Base-by-base conservation (phyloP, 163 green algal species). In the Chloromonas sp. region DNA sequence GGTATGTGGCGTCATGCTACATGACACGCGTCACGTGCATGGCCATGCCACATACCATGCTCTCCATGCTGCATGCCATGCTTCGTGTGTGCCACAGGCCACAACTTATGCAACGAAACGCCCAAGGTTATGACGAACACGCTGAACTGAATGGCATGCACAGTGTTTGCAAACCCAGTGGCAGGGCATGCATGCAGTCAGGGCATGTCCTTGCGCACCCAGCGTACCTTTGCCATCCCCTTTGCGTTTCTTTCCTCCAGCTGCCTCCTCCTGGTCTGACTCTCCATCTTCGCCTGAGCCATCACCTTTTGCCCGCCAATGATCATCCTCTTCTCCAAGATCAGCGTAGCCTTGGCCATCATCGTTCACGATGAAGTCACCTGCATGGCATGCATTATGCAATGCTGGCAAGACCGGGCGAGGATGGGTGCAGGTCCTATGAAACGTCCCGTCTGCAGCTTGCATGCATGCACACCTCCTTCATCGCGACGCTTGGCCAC, bases 321-420 rank as follows among this genome's bases (percentile, higher is more conserved):
- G 97, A 71, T 97, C 93, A 15, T 97, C 93, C 86, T 98, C 96
- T 84, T 97, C 93, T 0, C 95, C 96, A 71, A 96, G 93, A 82
- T 98, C 96, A 58, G 82, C 89, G 70, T 94, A 94, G 3, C 91
- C 94, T 60, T 96, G 93, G 2, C 92, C 94, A 71, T 98, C 94
- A 74, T 98, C 96, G 80, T 97, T 95, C n/a, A 98, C 94, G 0
- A 99, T 91, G 85, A 99, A 99, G 66, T 93, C 95, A 0, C 91
- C 95, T 93, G 89, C 71, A 66, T 58, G 71, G 5, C 5, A 11
- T 60, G 1, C 1, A 84, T 13, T 3, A 79, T 58, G 57, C 62
- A 71, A 70, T 62, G 70, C 3, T 80, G 82, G 5, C 14, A 70
- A 3, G 57, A 8, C 70, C 60, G 60, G 13, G 14, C 81, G 61